These are phyloP conservation scores for Nicotiana tomentosiformis DNA, from an alignment of 257 asterid species.

Conservation along the genomic window DNA sequence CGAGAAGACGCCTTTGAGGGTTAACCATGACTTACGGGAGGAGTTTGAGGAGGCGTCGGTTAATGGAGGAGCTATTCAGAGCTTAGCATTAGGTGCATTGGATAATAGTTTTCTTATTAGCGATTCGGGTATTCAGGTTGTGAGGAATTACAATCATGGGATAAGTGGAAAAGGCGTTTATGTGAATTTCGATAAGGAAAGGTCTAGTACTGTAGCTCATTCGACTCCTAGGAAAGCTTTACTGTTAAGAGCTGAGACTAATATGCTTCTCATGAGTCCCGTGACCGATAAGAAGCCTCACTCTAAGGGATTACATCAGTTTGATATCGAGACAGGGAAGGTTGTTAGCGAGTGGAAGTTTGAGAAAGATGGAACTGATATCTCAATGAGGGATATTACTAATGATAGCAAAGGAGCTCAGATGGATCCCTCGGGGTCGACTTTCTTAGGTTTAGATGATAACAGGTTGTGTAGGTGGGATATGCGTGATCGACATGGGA, in stretches of 20 bases:
- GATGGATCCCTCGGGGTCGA: conserved; percentile 91
- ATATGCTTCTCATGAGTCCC: conserved; percentile 97
- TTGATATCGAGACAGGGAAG: conserved; percentile 85
- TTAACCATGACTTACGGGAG: conserved; percentile 56
- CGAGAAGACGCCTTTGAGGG: conserved; percentile 38
- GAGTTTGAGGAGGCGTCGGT: conserved; percentile 82
- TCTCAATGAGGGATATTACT: conserved; percentile 83
- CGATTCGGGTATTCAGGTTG: conserved; percentile 82
- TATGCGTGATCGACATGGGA: conserved; percentile 88
- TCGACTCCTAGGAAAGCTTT: conserved; percentile 82
- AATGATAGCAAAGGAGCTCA: conserved; percentile 91
- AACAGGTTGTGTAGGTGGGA: conserved; percentile 94
- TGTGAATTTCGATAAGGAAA: conserved; percentile 61
- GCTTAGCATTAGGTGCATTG: conserved; percentile 88
- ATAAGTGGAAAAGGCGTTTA: conserved; percentile 86
- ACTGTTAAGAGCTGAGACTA: conserved; percentile 87
- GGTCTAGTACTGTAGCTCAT: conserved; percentile 23
- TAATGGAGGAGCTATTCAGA: conserved; percentile 63
- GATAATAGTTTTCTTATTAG: conserved; percentile 91
- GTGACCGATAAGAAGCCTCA: conserved; percentile 52
- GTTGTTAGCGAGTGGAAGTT: conserved; percentile 91
- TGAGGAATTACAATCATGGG: conserved; percentile 76
- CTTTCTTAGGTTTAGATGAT: conserved; percentile 94
- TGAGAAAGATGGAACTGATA: conserved; percentile 91
- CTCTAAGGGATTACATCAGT: conserved; percentile 77